A percentile compares a stretch with the other conserved stretches of the same genome.
Conservation (phyloP, 1,139 yeast species). For the Spathaspora jeffriesii region DNA sequence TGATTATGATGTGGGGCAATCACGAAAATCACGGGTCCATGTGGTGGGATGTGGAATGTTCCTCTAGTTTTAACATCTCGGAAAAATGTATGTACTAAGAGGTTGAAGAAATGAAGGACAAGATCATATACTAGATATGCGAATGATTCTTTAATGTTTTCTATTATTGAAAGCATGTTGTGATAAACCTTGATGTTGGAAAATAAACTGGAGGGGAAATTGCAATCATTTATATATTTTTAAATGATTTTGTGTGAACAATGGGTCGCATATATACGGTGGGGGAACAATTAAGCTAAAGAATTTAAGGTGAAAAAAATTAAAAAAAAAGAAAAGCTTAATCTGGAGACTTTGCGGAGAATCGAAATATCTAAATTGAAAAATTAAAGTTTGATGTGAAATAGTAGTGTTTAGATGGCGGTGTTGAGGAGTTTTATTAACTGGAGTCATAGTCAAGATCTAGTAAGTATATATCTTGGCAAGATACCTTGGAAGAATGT, state of each 20-base stretch:
- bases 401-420: neutral
- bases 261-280: neutral
- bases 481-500: too few species aligned
- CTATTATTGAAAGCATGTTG: neutral
- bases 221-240: neutral
- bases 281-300: neutral
- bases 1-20: slow-evolving; percentile 51
- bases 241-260: neutral
- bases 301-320: neutral
- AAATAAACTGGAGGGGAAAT: neutral
- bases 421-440: neutral
- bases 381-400: neutral
- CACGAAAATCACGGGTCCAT: slow-evolving; percentile 44
- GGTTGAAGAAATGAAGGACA: slow-evolving; percentile 35
- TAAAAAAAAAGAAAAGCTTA: neutral
- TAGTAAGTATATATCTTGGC: too few species aligned
- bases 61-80: slow-evolving; percentile 43
- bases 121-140: slow-evolving; percentile 28
- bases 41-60: slow-evolving; percentile 37
- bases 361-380: neutral
- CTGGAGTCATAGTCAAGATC: too few species aligned
- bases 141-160: neutral
- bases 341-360: neutral
- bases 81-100: slow-evolving; percentile 43
- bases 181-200: too few species aligned